Base-by-base conservation (phyloP, 2,329 filamentous ascomycete species). In the Chlorencoelia australis region DNA sequence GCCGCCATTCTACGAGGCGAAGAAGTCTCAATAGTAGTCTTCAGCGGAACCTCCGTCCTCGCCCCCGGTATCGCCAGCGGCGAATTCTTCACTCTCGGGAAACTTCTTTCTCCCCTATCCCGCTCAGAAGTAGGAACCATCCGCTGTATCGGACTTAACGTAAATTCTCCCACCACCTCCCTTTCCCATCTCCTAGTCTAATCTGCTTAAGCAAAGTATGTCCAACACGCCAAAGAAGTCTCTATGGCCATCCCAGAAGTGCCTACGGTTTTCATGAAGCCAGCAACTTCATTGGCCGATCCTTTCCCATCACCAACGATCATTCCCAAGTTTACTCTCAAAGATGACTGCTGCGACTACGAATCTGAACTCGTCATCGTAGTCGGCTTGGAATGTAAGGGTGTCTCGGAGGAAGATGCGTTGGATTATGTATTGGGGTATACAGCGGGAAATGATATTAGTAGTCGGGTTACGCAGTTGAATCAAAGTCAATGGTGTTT, bases 31-130 rank as follows among this genome's bases (percentile, higher is more conserved):
- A 72, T 74, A 30, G 62, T 63, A 26, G 61, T 75, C 5, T 78
- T 72, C 58, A 71, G 67, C 16, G 75, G 75, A 13, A 60, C 59
- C 1, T 79, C 75, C 2, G 69, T 75, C 2, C 56, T 79, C 30
- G 59, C 57, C 16, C 67, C 73, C 1, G 75, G 75, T 3, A 54
- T 60, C 15, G 59, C 61, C 9, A 76, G 73, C 2, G 67, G 60
- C 19, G 59, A 60, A 42, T 56, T 58, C 3, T 65, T 66, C 50
- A 54, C 57, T 24, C 62, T 72, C 43, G 61, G 30, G 6, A 54
- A 50, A 7, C 36, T 67, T 6, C 54, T 69, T n/a, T 67, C 64
- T 5, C 66, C 65, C 10, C 39, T 68, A 11, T 53, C 62, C 9
- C 52, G 58, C 42, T 51, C 48, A 18, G 65, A 69, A 49, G 60